Evolutionary conservation across 352 stramenopile species (phyloP), one percentile per base, ranked within the genome.

Genomic region (Blastocystis hominis): DNA sequence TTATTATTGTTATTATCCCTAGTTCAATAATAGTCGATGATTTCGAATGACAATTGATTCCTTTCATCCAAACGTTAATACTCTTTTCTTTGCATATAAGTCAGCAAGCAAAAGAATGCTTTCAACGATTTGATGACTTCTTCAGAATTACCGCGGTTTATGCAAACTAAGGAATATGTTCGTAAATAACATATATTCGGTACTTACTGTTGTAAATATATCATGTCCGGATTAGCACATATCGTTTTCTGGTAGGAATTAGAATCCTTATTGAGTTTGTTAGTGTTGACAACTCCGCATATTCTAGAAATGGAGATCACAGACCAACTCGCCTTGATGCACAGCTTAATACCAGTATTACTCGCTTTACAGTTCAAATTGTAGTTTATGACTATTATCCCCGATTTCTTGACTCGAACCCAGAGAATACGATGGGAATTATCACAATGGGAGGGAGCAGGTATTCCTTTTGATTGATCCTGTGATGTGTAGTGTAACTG

Each of bases 351-450:
- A 54, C 47, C 59, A 84, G 72, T 84, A 34, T 54, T 15, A 40
- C 50, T 50, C 17, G 10, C n/a, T 66, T 42, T 68, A 47, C 72
- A 10, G 20, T 36, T 68, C 10, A 55, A 47, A n/a, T n/a, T 53
- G 5, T 84, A 84, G 72, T 84, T 46, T 84, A 84, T 46, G 72
- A 84, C 55, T 84, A 66, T 53, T 84, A 84, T 46, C 72, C 72
- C 17, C 15, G 30, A 24, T 84, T 84, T 64, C 40, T 84, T 17
- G 72, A 84, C n/a, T 47, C 17, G 44, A 84, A 84, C 53, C 72
- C 50, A 24, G 72, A 84, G 34, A 84, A 68, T 69, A 84, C 72
- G 3, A 84, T 84, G 36, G 72, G 72, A 40, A 84, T 66, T 17
- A 84, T 84, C 55, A 68, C 72, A 9, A 84, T 84, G 72, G 72